Evolutionary conservation across 805 yeast species (phyloP), one percentile per base, ranked within the genome.

Genomic region (Candida xiaguanensis): DNA sequence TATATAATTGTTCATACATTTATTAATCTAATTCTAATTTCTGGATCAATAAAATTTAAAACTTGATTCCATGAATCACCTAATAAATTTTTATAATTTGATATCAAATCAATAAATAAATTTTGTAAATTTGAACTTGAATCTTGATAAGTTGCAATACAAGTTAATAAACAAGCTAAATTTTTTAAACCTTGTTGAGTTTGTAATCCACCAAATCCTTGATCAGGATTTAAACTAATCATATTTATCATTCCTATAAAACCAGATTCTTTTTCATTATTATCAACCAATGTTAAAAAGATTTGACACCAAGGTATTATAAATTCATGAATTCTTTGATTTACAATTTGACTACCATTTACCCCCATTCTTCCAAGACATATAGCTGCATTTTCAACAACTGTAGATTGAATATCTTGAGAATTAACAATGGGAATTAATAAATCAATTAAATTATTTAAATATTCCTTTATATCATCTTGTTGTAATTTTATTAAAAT

Each of bases 211-310:
- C 77, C 72, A 33, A 86, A 63, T 0, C 80, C 84, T 22, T 53
- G 56, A 24, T 74, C 70, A 2, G 95, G 95, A 52, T 83, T 81
- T n/a, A 62, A 56, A 26, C 72, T 70, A 13, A 91, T 67, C 22
- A 80, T 74, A 40, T 75, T 76, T 55, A 89, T 73, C 79, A 93
- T 84, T 2, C 99, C 99, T 49, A 73, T 72, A 56, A 85, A 87
- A 2, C 95, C 83, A 8, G 89, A 74, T 46, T 86, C 95, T 62
- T 93, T 93, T 59, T 93, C 99, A 38, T 81, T 85, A 42, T 89
- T 81, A 48, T 86, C 93, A 31, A 78, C 82, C 39, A 88, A 67
- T 45, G 75, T 75, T 50, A 74, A 59, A 70, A 87, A 80, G 31
- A 75, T 77, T 19, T 75, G 64, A 47, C 89, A 77, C 97, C 97